Percentiles rank a stretch among this genome's conserved stretches.
Evolutionary conservation across 1,284 basidiomycete genomes (phyloP).

Genomic region (Puccinia horiana): DNA sequence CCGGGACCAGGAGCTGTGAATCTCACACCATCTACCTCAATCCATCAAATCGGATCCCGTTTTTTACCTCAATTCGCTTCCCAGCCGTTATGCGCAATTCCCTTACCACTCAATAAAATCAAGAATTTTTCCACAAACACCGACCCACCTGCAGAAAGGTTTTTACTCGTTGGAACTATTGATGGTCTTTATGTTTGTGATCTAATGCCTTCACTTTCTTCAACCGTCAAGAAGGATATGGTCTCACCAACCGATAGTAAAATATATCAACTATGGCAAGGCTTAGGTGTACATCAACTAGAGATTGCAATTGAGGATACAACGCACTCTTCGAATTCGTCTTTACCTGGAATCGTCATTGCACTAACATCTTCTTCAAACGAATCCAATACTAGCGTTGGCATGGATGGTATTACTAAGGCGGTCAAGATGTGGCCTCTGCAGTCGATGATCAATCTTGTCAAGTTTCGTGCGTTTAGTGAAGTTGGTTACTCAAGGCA

Average conservation of each 20-base stretch:
- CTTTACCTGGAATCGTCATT: constrained; percentile 36
- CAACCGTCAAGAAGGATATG: constrained; percentile 28
- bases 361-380: constrained; percentile 32
- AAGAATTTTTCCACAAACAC: neutral
- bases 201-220: constrained; percentile 42
- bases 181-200: constrained; percentile 42
- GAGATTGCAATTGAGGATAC: constrained; percentile 36
- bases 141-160: constrained; percentile 21
- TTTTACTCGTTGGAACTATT: constrained; percentile 42
- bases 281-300: constrained; percentile 38
- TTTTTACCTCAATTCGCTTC: constrained; percentile 43
- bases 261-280: constrained; percentile 45
- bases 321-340: neutral
- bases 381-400: constrained; percentile 9
- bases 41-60: constrained; percentile 45
- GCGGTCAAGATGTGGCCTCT: constrained; percentile 45
- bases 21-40: constrained; percentile 34
- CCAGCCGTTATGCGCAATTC: constrained; percentile 37
- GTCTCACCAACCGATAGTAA: constrained; percentile 38
- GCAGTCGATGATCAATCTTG: constrained; percentile 40
- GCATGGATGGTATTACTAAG: constrained; percentile 30
- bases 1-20: constrained; percentile 40
- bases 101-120: constrained; percentile 18
- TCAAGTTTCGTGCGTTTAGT: constrained; percentile 47
- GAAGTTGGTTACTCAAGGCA: constrained; percentile 23